These are phyloP conservation scores for Zhuliangozyma blackwelliae DNA, from an alignment of 1,139 yeast genomes.

Conservation along the genomic window DNA sequence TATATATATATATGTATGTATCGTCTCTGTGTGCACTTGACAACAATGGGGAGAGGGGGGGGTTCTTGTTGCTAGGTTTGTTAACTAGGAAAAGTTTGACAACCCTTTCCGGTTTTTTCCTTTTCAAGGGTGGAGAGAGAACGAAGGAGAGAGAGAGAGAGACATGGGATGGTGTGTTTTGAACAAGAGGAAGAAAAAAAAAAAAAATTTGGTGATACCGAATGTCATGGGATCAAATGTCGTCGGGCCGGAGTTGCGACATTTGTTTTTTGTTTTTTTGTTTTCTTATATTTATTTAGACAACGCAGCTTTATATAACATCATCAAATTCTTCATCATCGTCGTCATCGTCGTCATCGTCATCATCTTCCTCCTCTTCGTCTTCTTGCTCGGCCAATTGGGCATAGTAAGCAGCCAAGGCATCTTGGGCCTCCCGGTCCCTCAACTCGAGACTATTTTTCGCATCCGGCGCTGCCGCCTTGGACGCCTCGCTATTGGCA, in stretches of 20 bases:
- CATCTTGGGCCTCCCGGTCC: conserved; percentile 69
- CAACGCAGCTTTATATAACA: no score
- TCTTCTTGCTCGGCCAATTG: conserved; percentile 62
- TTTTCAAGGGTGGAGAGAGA: no score
- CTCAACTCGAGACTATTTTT: conserved; percentile 30
- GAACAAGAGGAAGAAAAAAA: no score
- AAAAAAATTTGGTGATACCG: no score
- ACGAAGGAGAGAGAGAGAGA: no score
- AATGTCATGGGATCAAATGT: no score
- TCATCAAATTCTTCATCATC: conserved; percentile 31
- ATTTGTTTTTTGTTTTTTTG: conserved; percentile 1
- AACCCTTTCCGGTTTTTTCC: no score
- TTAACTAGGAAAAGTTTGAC: no score
- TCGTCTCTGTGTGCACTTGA: not conserved
- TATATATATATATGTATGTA: no score
- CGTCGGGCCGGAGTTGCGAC: no score
- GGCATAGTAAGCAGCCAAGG: conserved; percentile 75
- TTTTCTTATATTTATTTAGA: no score
- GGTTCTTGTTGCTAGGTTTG: not conserved
- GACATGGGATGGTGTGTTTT: no score
- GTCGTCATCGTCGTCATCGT: conserved; percentile 50
- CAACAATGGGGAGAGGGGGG: not conserved
- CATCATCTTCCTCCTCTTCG: conserved; percentile 59
- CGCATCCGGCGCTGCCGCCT: conserved; percentile 11
- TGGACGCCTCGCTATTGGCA: conserved; percentile 1